Percentiles rank a stretch among this genome's conserved stretches.
These are phyloP conservation scores for Xylaria longipes DNA, from an alignment of 495 filamentous ascomycete species.

Conservation along the genomic window DNA sequence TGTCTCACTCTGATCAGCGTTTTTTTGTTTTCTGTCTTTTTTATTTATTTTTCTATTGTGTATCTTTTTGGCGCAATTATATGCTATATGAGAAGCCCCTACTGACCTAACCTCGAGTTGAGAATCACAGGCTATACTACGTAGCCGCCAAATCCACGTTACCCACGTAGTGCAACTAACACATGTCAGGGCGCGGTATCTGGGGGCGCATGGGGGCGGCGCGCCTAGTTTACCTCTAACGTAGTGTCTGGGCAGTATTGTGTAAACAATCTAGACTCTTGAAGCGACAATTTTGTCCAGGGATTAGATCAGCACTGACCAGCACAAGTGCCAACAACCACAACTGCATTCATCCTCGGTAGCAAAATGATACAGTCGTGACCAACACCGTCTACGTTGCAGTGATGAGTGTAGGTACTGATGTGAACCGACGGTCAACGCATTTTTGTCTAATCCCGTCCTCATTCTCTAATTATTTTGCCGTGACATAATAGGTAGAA, in stretches of 20 bases:
- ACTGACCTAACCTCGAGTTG: no score
- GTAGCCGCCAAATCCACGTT: not conserved
- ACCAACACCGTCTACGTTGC: not conserved
- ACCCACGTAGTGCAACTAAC: not conserved
- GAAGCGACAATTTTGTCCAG: not conserved
- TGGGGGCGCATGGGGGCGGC: not conserved
- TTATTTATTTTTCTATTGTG: not conserved
- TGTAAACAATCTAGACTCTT: slow-evolving; percentile 12
- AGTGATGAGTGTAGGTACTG: not conserved
- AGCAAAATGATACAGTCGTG: not conserved
- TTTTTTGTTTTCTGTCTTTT: not conserved
- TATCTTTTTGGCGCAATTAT: not conserved
- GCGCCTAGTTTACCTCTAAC: not conserved
- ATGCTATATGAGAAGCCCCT: no score
- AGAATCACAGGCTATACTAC: not conserved
- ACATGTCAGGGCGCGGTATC: not conserved
- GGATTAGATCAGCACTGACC: not conserved
- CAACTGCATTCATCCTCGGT: not conserved
- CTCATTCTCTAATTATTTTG: not conserved
- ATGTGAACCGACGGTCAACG: not conserved
- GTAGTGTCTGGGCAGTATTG: not conserved
- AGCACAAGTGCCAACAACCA: not conserved
- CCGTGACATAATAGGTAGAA: not conserved
- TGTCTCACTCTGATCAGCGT: not conserved
- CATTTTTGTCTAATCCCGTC: not conserved